Conservation (phyloP, 768 basidiomycete genomes). For the Mycena amicta region DNA sequence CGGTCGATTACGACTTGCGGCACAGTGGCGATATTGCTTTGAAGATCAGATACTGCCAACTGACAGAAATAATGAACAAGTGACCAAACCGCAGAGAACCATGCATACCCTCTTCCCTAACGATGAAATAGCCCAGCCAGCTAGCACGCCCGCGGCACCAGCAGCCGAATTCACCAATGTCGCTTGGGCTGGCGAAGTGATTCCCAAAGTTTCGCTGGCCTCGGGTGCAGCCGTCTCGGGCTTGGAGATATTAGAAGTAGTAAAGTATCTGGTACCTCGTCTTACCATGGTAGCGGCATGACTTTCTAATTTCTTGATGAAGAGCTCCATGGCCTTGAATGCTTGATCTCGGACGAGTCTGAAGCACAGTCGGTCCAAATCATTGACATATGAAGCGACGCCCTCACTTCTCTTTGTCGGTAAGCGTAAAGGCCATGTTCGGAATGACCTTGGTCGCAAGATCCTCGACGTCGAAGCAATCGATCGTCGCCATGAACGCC, state of each 20-base stretch:
- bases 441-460: slow-evolving; percentile 90
- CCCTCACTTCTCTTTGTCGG: slow-evolving; percentile 91
- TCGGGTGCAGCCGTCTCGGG: slow-evolving; percentile 42
- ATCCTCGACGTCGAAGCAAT: slow-evolving; percentile 87
- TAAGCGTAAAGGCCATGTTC: slow-evolving; percentile 72
- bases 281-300: slow-evolving; percentile 84
- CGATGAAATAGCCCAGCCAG: slow-evolving; percentile 95
- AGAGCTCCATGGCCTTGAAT: slow-evolving; percentile 89
- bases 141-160: slow-evolving; percentile 88
- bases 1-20: slow-evolving; percentile 36
- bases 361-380: slow-evolving; percentile 1
- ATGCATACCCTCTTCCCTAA: slow-evolving; percentile 72
- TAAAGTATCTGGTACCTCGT: background rate
- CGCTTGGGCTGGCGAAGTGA: slow-evolving; percentile 38
- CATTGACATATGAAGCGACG: background rate
- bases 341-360: slow-evolving; percentile 95
- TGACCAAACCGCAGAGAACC: background rate
- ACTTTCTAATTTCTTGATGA: slow-evolving; percentile 79
- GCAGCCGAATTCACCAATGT: slow-evolving; percentile 83
- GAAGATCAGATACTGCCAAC: slow-evolving; percentile 75
- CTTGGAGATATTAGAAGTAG: slow-evolving; percentile 22
- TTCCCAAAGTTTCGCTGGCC: slow-evolving; percentile 29
- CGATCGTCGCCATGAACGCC: slow-evolving; percentile 93
- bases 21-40: slow-evolving; percentile 59
- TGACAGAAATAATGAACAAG: slow-evolving; percentile 28